Base-by-base conservation (phyloP, 169 alveolate genomes). In the Plasmodium coatneyi region DNA sequence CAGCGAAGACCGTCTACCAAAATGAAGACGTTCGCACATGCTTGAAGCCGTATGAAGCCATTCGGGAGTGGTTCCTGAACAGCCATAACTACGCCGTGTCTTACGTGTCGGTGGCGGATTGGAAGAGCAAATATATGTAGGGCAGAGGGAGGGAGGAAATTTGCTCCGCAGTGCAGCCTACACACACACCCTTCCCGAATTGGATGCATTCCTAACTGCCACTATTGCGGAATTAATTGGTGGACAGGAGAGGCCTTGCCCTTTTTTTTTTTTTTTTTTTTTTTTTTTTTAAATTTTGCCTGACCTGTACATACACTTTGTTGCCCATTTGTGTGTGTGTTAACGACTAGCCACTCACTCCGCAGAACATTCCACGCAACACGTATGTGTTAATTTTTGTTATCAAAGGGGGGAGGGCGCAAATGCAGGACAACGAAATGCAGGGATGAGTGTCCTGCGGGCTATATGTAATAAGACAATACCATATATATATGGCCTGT, bases 51-150 rank as follows among this genome's bases (percentile, higher is more conserved):
- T 89, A 89, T 22, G 89, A 89, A 39, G 81, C 81, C 9, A 79
- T 89, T 39, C 80, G 94, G 30, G 94, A 89, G 49, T 89, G 94
- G 94, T 80, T 79, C 54, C 32, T 89, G 19, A 89, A 19, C 22
- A 89, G 14, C 34, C 30, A 52, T 0, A 32, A 80, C 22, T 89
- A 25, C 70, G 43, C 46, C 9, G 71, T 89, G 34, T 89, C 90
- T 5, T 89, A 89, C 34, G 34, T 89, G 6, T 89, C 94, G n/a
- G 52, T 66, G 36, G 36, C 43, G 32, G 90, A 89, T 2, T 89
- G 94, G 94, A 3, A 49, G 66, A 12, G 39, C 5, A 32, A 41
- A 19, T 46, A 84, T 19, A 16, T 22, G 71, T 74, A 70, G 36
- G 60, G 22, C 22, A 49, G 9, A 0, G 60, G 60, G 1, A 49